Conservation (phyloP, 2,329 filamentous ascomycete genomes). For the Ascomycota sp. region DNA sequence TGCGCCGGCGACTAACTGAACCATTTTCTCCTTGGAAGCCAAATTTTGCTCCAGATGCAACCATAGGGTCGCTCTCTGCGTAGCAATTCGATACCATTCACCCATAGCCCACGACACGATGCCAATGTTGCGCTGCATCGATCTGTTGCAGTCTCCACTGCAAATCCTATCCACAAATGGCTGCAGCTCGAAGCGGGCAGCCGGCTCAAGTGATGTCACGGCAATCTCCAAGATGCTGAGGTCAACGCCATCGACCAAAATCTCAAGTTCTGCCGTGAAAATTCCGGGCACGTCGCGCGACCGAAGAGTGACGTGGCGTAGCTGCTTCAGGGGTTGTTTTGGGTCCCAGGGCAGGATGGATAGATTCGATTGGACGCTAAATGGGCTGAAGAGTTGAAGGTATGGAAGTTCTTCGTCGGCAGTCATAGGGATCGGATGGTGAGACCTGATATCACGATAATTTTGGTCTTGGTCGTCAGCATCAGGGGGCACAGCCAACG, state of each 20-base stretch:
- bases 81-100: constrained; percentile 43
- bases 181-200: constrained; percentile 36
- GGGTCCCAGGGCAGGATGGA: constrained; percentile 18
- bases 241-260: constrained; percentile 34
- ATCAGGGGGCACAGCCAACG: constrained; percentile 6
- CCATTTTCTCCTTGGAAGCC: constrained; percentile 10
- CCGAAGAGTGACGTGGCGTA: constrained; percentile 33
- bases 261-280: constrained; percentile 35
- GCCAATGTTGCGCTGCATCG: constrained; percentile 33
- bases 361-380: constrained; percentile 38
- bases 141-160: constrained; percentile 18
- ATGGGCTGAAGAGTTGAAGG: constrained; percentile 48
- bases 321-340: constrained; percentile 22
- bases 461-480: constrained; percentile 10
- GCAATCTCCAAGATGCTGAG: constrained; percentile 29
- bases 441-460: constrained; percentile 29
- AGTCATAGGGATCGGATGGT: constrained; percentile 42
- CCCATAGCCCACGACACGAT: constrained; percentile 46
- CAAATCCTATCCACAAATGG: constrained; percentile 26
- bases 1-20: constrained; percentile 6
- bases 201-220: constrained; percentile 34
- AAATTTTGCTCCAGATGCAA: constrained; percentile 28
- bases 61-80: constrained; percentile 44
- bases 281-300: constrained; percentile 23
- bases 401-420: constrained; percentile 47